These are phyloP conservation scores for Alternaria brassicae DNA, from an alignment of 2,329 filamentous ascomycete genomes.

Conservation along the genomic window DNA sequence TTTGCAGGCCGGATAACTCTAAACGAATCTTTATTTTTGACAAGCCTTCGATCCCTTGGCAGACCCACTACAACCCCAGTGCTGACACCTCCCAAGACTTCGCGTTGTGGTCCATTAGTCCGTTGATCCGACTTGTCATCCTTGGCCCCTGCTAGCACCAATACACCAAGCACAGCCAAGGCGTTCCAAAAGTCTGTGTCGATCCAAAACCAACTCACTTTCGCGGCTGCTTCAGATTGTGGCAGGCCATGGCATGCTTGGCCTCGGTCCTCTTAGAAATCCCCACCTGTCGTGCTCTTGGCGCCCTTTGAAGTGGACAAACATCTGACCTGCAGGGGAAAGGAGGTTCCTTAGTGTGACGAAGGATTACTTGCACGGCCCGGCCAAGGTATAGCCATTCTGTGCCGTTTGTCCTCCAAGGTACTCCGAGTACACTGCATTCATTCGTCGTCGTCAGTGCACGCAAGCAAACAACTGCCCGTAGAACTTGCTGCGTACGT, in stretches of 20 bases:
- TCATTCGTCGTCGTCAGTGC: neutral
- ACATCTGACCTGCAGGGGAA: slow-evolving; percentile 1
- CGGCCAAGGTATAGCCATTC: neutral
- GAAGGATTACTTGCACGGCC: neutral
- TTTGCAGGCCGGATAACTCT: slow-evolving; percentile 41
- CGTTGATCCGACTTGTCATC: slow-evolving; percentile 37
- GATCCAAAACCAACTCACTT: slow-evolving; percentile 13
- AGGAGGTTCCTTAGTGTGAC: neutral
- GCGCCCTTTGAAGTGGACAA: slow-evolving; percentile 8
- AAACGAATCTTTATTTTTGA: slow-evolving; percentile 45
- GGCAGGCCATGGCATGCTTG: slow-evolving; percentile 24
- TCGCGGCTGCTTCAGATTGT: slow-evolving; percentile 6
- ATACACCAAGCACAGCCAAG: slow-evolving; percentile 31
- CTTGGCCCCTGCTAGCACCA: slow-evolving; percentile 28
- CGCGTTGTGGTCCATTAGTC: slow-evolving; percentile 17
- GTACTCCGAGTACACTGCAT: neutral
- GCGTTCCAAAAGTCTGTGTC: slow-evolving; percentile 24
- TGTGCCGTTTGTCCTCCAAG: neutral
- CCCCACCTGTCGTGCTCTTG: slow-evolving; percentile 6
- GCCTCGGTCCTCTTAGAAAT: slow-evolving; percentile 29
- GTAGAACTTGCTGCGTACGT: slow-evolving; percentile 19
- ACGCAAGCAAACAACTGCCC: slow-evolving; percentile 7
- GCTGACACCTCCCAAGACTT: slow-evolving; percentile 40
- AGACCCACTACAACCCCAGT: slow-evolving; percentile 24
- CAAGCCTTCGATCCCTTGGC: slow-evolving; percentile 47